A percentile compares a stretch with the other conserved stretches of the same genome.
These are phyloP conservation scores for Zanthoxylum bungeanum DNA, from an alignment of 345 rosid species.

Conservation along the genomic window DNA sequence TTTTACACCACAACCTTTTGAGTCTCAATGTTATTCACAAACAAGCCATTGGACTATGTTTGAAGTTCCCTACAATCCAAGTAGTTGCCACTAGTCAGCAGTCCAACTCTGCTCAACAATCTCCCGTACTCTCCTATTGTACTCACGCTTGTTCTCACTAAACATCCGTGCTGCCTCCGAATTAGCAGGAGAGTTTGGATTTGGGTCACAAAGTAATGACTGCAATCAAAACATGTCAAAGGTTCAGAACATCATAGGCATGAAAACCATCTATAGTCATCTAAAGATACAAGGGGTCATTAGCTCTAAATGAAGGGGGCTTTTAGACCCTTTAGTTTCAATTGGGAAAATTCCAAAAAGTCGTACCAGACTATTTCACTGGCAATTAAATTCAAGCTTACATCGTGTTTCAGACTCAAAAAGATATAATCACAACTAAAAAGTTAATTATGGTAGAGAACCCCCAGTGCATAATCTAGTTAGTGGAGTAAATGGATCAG, in stretches of 20 bases:
- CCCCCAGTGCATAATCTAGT: not conserved
- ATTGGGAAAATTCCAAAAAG: not conserved
- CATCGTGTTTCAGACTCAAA: not conserved
- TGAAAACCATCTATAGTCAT: not conserved
- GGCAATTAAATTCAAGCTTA: not conserved
- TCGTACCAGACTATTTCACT: not conserved
- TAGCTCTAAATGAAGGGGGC: not conserved
- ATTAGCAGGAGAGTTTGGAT: conserved; percentile 95
- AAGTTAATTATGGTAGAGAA: not conserved
- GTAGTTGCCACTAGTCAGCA: conserved; percentile 51
- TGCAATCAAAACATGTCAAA: conserved; percentile 21
- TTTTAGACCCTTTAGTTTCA: not conserved
- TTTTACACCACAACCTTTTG: conserved; percentile 13
- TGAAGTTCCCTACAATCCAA: conserved; percentile 13
- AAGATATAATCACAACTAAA: not conserved
- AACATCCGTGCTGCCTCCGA: conserved; percentile 99
- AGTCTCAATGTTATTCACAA: conserved; percentile 22
- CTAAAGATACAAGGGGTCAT: not conserved
- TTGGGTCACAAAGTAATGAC: conserved; percentile 96
- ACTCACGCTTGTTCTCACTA: conserved; percentile 89
- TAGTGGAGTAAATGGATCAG: not conserved
- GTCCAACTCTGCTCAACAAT: conserved; percentile 96
- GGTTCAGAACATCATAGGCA: not conserved
- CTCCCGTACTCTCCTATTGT: conserved; percentile 87
- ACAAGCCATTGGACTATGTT: conserved; percentile 25